Base-by-base conservation (phyloP, 2,329 filamentous ascomycete species). In the Pyrenochaeta sp. region DNA sequence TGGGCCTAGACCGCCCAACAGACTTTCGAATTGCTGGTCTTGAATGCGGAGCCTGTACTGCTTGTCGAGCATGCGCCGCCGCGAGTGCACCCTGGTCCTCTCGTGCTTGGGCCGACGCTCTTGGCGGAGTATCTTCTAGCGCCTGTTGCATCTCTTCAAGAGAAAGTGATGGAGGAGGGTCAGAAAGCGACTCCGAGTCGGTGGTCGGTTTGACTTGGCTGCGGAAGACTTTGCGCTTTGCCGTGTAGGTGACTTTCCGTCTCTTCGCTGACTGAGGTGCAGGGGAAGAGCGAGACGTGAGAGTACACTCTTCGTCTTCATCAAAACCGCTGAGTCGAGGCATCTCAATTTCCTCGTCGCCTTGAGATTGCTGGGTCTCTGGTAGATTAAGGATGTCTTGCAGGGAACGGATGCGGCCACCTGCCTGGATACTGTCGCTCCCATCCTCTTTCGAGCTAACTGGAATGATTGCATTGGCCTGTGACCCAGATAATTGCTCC, bases 51-150 rank as follows among this genome's bases (percentile, higher is more conserved):
- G 33, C 48, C 27, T 59, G 54, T 12, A 51, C 61, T 10, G 66
- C 55, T 45, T 65, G 57, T 44, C 61, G 50, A 18, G 60, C 60
- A 23, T 56, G 55, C 14, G 49, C 57, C 14, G 71, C 74, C 35
- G 75, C 71, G 47, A 62, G 56, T 17, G 71, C 69, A 17, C 75
- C 75, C 35, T 70, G 67, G 36, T 70, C 45, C 51, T 79, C 78
- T 14, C 68, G 70, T 45, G 63, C 59, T 33, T 64, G 67, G 12
- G 56, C 53, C 11, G 65, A 64, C 14, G 56, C 51, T n/a, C 43
- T 63, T n/a, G 67, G 62, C 35, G 64, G 56, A 10, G 49, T 63
- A 7, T 58, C 56, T 7, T 58, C 53, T 15, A 30, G 63, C 52
- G 49, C 67, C 67, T 37, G 66, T 56, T 57, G 66, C 49, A 42